Base-by-base conservation (phyloP, 1,139 yeast genomes). In the Yamadazyma conglobata region DNA sequence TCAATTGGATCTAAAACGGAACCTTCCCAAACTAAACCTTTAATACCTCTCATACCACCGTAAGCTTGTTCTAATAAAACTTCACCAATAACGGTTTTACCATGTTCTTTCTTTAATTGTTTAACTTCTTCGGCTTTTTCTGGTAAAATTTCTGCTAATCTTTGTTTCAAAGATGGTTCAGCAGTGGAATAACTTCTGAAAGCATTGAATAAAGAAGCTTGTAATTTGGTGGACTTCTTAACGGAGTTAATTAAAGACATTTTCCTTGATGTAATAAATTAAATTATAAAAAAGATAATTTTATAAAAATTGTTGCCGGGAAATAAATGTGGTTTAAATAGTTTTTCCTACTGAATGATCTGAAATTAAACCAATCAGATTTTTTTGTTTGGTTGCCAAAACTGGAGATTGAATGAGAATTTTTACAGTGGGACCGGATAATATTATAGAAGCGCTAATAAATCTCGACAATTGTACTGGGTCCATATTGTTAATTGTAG, bases 31-130 rank as follows among this genome's bases (percentile, higher is more conserved):
- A 91, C 96, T 52, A 91, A 75, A 56, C 96, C 95, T 70, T 86
- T 86, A 70, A 89, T 85, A 64, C 96, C 96, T 70, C 96, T 82
- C 96, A 86, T 87, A 77, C 98, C 98, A 75, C 97, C 98, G 70
- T 91, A 91, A 33, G 96, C 96, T 72, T 91, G 97, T 67, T 87
- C 96, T 48, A 91, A 76, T 46, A 80, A 72, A 47, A 89, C 94
- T 70, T 91, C 96, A 51, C 96, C 97, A 53, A 93, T 87, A 40
- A 76, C 91, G 54, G 93, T 81, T 61, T 80, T 75, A 56, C 96
- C 96, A 60, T 88, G 74, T 53, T 86, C 91, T 61, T 84, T 74
- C 65, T 89, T 86, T 58, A 89, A 79, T 53, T 80, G 79, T 72
- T 87, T 88, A 63, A 89, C 82, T 69, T 87, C 85, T 60, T 87